Evolutionary conservation across 2,329 filamentous ascomycete genomes (phyloP).

Genomic region (Xylariaceae sp.): DNA sequence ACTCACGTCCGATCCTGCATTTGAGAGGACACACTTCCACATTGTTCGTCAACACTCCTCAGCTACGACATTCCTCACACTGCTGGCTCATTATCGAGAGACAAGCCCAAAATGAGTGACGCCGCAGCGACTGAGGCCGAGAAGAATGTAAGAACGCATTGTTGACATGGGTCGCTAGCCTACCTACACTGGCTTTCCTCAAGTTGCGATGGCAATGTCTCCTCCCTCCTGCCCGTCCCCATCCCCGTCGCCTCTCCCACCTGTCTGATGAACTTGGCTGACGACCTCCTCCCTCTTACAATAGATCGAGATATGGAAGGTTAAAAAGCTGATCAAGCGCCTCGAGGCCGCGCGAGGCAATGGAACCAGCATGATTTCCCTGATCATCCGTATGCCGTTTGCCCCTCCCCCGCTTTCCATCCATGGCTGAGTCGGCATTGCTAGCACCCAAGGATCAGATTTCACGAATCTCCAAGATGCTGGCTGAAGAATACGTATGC

Average conservation of each 20-base stretch:
- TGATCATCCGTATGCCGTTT: conserved; percentile 79
- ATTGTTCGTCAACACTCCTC: conserved; percentile 12
- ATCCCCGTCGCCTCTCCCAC: conserved; percentile 9
- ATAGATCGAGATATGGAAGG: conserved; percentile 83
- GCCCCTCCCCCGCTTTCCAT: conserved; percentile 26
- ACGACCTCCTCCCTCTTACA: conserved; percentile 11
- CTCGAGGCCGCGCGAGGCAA: conserved; percentile 96
- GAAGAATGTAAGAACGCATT: conserved; percentile 68
- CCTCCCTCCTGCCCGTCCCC: background rate
- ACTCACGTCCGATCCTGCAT: conserved; percentile 17
- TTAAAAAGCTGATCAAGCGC: conserved; percentile 99
- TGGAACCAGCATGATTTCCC: conserved; percentile 98
- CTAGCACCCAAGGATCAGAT: conserved; percentile 98
- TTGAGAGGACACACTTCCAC: conserved; percentile 15
- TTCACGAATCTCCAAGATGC: conserved; percentile 95
- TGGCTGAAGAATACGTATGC: conserved; percentile 99
- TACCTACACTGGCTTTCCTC: background rate
- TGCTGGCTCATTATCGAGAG: conserved; percentile 22
- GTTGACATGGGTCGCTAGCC: background rate
- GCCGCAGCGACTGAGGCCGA: conserved; percentile 86
- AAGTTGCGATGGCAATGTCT: conserved; percentile 14
- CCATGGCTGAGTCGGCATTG: conserved; percentile 39
- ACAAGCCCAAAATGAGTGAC: conserved; percentile 70
- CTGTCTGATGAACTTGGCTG: conserved; percentile 21
- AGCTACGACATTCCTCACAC: conserved; percentile 18